Conservation (phyloP, 2,329 filamentous ascomycete genomes). For the Chaetomium sp. region DNA sequence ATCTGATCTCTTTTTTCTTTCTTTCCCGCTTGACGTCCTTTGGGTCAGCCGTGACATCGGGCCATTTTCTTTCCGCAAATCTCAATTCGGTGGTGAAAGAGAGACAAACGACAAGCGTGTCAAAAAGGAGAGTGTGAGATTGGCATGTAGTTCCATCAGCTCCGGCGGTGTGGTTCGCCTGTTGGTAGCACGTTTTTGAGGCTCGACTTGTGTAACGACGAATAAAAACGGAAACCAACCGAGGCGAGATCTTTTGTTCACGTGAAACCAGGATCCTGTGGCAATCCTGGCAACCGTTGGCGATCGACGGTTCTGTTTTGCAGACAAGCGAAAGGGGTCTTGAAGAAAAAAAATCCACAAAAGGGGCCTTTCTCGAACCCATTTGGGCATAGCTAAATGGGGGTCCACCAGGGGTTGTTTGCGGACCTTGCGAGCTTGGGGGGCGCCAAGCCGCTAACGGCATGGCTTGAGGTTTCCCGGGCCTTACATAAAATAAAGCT, state of each 20-base stretch:
- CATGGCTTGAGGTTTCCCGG: too few species aligned
- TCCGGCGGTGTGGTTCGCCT: too few species aligned
- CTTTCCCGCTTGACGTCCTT: background rate
- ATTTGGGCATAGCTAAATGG: constrained; percentile 3
- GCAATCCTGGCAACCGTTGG: background rate
- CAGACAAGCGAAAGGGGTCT: background rate
- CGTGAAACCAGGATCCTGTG: constrained; percentile 1
- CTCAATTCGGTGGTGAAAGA: too few species aligned
- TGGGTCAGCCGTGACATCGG: too few species aligned
- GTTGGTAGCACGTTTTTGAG: background rate
- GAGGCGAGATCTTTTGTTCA: background rate
- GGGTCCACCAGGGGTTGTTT: background rate
- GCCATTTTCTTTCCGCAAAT: too few species aligned
- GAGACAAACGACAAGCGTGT: too few species aligned
- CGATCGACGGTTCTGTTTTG: background rate
- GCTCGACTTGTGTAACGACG: background rate
- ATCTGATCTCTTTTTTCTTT: background rate
- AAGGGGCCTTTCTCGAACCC: background rate
- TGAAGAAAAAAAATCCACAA: background rate
- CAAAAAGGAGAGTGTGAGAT: too few species aligned
- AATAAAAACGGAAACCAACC: background rate
- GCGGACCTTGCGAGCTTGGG: background rate
- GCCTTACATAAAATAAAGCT: too few species aligned
- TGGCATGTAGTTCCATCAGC: too few species aligned
- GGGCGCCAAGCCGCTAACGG: background rate